phyloP scores from a whole-genome alignment of 768 basidiomycete genomes.

The Phaeotremella skinneri region DNA sequence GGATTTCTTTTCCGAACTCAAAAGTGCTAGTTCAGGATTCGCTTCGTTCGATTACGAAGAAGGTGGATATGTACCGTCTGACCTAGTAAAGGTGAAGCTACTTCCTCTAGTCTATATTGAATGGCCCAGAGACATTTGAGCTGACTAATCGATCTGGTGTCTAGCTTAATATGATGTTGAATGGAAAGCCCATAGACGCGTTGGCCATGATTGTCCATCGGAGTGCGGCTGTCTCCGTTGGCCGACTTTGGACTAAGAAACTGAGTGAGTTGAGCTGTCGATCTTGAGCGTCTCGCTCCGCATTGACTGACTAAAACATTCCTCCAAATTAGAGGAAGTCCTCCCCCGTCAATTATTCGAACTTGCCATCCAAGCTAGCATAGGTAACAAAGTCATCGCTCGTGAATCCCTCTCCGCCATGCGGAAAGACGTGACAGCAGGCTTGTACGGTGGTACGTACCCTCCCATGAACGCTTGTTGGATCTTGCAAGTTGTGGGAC shows the following conservation, averaged over 20 bases:
- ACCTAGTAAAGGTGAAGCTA: conserved; percentile 70
- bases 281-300: background rate
- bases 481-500: background rate
- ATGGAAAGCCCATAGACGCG: conserved; percentile 85
- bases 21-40: conserved; percentile 62
- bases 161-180: conserved; percentile 87
- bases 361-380: conserved; percentile 88
- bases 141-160: conserved; percentile 7
- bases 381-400: conserved; percentile 82
- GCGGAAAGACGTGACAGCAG: conserved; percentile 77
- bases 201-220: conserved; percentile 87
- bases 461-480: conserved; percentile 3
- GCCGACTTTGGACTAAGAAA: conserved; percentile 83
- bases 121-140: conserved; percentile 4
- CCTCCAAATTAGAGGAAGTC: conserved; percentile 62
- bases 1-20: conserved; percentile 91
- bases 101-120: background rate
- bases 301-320: background rate
- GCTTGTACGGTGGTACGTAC: conserved; percentile 75
- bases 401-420: conserved; percentile 81
- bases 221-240: conserved; percentile 70
- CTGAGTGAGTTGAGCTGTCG: conserved; percentile 63
- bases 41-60: conserved; percentile 75
- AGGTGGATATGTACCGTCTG: conserved; percentile 77
- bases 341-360: conserved; percentile 91